phyloP scores from a whole-genome alignment of 768 basidiomycete genomes.

The Tricholoma hemisulphureum region DNA sequence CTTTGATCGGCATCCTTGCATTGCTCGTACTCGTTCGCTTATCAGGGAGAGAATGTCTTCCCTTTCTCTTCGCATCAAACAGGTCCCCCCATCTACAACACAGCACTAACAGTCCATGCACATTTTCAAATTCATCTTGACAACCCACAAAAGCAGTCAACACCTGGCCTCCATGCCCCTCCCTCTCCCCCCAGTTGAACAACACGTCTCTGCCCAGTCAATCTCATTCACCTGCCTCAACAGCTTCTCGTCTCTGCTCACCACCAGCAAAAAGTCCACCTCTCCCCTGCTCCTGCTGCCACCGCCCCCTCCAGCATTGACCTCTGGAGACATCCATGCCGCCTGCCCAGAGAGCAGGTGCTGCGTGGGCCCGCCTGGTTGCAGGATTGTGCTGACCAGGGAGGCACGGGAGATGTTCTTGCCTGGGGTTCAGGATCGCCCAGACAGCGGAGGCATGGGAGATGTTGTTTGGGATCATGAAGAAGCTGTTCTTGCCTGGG shows the following conservation, averaged over 20 bases:
- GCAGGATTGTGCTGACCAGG: constrained; percentile 81
- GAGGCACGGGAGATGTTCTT: too few species aligned
- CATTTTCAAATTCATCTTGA: too few species aligned
- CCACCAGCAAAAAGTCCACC: constrained; percentile 58
- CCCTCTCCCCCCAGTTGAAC: constrained; percentile 53
- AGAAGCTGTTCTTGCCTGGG: constrained; percentile 75
- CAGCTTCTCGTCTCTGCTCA: constrained; percentile 78
- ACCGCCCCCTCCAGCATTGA: constrained; percentile 24
- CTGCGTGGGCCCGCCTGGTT: constrained; percentile 55
- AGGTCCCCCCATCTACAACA: too few species aligned
- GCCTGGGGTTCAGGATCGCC: too few species aligned
- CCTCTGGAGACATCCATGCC: constrained; percentile 37
- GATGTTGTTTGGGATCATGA: constrained; percentile 79
- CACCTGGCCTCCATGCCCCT: constrained; percentile 74
- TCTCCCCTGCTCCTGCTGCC: constrained; percentile 38
- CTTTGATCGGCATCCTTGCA: constrained; percentile 97
- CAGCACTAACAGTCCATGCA: too few species aligned
- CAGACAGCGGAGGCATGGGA: constrained; percentile 83
- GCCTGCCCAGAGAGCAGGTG: constrained; percentile 32
- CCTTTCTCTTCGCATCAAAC: constrained; percentile 98
- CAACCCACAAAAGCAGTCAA: constrained; percentile 26
- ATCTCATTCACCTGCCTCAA: constrained; percentile 74
- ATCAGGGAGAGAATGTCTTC: constrained; percentile 96
- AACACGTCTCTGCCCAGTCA: constrained; percentile 68
- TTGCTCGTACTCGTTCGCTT: constrained; percentile 99